phyloP scores from a whole-genome alignment of 306 rosid species.

The Pterocarpus santalinus region DNA sequence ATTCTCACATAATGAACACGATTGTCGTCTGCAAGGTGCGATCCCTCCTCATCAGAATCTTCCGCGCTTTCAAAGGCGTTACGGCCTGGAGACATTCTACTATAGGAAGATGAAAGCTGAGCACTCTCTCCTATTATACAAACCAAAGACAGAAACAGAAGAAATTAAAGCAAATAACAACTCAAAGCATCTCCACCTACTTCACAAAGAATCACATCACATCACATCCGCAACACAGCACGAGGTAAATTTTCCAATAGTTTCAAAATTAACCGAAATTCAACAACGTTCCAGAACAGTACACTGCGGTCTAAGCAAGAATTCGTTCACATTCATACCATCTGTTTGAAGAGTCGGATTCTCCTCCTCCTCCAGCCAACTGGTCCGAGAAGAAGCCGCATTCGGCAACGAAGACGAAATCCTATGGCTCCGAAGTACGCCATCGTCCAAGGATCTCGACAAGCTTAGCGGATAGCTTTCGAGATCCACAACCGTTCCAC shows the following conservation, averaged over 20 bases:
- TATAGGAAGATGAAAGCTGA: slow-evolving; percentile 50
- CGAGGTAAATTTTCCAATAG: not conserved
- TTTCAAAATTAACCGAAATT: not conserved
- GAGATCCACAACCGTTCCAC: slow-evolving; percentile 14
- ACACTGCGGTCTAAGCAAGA: not conserved
- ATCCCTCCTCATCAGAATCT: slow-evolving; percentile 76
- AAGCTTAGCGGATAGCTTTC: slow-evolving; percentile 41
- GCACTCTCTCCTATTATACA: slow-evolving; percentile 49
- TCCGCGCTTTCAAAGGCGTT: slow-evolving; percentile 56
- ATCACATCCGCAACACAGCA: not conserved
- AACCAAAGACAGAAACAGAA: slow-evolving; percentile 21
- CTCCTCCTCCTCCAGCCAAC: slow-evolving; percentile 51
- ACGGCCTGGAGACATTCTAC: slow-evolving; percentile 63
- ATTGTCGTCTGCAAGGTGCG: slow-evolving; percentile 59
- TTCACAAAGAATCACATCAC: not conserved
- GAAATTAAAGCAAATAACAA: not conserved
- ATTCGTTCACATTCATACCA: slow-evolving; percentile 37
- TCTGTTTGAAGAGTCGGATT: slow-evolving; percentile 47
- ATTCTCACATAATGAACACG: slow-evolving; percentile 50
- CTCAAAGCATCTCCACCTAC: not conserved
- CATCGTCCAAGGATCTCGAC: slow-evolving; percentile 59
- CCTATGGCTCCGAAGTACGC: slow-evolving; percentile 43
- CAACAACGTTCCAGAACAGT: not conserved
- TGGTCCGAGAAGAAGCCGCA: slow-evolving; percentile 48
- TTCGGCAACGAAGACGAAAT: slow-evolving; percentile 77